A percentile compares a stretch with the other conserved stretches of the same genome.
Conservation (phyloP, 2,329 filamentous ascomycete species). For the Ophiosphaerella korrae region DNA sequence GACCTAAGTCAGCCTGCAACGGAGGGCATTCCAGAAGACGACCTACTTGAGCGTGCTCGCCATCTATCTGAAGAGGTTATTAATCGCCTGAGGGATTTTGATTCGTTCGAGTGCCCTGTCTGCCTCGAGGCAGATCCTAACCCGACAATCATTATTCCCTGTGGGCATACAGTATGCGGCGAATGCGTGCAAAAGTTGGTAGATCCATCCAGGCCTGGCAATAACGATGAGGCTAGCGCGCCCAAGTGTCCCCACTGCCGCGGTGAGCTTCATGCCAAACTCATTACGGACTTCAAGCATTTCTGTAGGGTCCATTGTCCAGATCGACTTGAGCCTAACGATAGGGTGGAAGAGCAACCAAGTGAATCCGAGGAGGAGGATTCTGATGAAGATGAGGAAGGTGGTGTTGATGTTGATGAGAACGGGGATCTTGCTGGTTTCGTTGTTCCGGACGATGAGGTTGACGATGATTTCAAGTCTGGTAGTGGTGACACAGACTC, state of each 20-base stretch:
- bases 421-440: conserved; percentile 56
- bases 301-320: conserved; percentile 77
- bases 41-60: conserved; percentile 68
- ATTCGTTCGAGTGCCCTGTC: conserved; percentile 77
- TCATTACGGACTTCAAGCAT: conserved; percentile 73
- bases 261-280: conserved; percentile 66
- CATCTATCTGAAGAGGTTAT: conserved; percentile 66
- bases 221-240: conserved; percentile 57
- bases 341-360: conserved; percentile 25
- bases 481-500: conserved; percentile 4
- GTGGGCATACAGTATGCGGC: conserved; percentile 78
- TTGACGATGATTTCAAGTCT: conserved; percentile 17
- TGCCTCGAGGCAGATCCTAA: conserved; percentile 79
- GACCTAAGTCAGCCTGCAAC: conserved; percentile 71
- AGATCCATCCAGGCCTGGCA: conserved; percentile 61
- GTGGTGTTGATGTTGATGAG: conserved; percentile 51
- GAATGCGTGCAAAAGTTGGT: conserved; percentile 75
- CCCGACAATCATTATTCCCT: conserved; percentile 78
- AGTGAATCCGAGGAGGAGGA: conserved; percentile 41
- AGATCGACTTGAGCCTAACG: conserved; percentile 49
- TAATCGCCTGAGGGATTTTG: conserved; percentile 64
- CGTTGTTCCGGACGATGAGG: conserved; percentile 58
- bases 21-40: conserved; percentile 57
- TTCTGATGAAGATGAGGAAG: conserved; percentile 47
- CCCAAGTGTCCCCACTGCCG: conserved; percentile 80